Evolutionary conservation across 305 asterid species (phyloP), one percentile per base, ranked within the genome.

Genomic region (Salvia sclarea): DNA sequence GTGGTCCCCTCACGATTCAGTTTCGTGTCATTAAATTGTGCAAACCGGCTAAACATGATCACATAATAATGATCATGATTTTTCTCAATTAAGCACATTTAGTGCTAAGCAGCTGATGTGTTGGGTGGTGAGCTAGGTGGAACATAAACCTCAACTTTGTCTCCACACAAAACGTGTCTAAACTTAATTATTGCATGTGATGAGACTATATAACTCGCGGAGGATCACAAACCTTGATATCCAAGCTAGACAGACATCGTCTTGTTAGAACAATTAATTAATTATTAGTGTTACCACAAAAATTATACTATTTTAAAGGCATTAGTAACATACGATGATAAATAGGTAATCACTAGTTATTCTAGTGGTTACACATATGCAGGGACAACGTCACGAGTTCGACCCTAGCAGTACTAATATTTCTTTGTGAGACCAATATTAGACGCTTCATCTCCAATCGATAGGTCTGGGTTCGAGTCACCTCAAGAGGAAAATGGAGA

Each of bases 21-120:
- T 12, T 31, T 44, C 1, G 20, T 48, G 22, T 33, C 50, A 20
- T 41, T 55, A 55, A 55, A 55, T 38, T 40, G 18, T 68, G 33
- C 43, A 69, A 58, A 58, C 14, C 37, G 28, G 58, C 35, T 17
- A 45, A 12, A n/a, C 16, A n/a, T 33, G 37, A 49, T 37, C 3
- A 2, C 13, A 52, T 0, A 14, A 52, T 28, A 10, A 57, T 57
- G 64, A 55, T 43, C n/a, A 37, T 24, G 43, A 22, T 49, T 48
- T 48, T 49, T 70, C 69, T 63, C 10, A 38, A 70, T 61, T 49
- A 38, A 61, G 69, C 56, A 70, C 35, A 30, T 60, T 49, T 70
- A 49, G 50, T 38, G 63, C 40, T 47, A n/a, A 8, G 63, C 9
- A 3, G 11, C n/a, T 18, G 4, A 14, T 40, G 22, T 61, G 54